Evolutionary conservation across 2,329 filamentous ascomycete genomes (phyloP).

Genomic region (Fusarium denticulatum): DNA sequence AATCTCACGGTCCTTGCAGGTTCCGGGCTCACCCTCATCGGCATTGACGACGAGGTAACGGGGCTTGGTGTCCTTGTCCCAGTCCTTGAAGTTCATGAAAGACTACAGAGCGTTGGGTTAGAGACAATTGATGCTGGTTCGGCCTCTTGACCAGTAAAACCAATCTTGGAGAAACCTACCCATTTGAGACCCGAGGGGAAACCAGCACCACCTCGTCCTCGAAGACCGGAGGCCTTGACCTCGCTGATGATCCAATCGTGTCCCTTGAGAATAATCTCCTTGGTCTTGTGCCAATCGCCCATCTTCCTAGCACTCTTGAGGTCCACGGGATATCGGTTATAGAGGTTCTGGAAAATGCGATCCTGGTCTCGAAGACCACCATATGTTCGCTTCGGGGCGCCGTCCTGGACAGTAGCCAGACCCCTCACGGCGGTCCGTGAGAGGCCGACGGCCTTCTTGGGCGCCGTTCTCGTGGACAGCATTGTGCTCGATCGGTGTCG

Average conservation of each 20-base stretch:
- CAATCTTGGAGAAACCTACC: conserved; percentile 65
- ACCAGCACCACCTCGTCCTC: conserved; percentile 95
- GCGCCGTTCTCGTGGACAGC: conserved; percentile 57
- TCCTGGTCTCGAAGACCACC: conserved; percentile 95
- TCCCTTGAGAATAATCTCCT: conserved; percentile 96
- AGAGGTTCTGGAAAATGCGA: conserved; percentile 98
- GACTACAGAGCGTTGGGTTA: conserved; percentile 66
- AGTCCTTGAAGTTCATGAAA: conserved; percentile 99
- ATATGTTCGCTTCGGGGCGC: conserved; percentile 75
- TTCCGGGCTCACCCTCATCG: conserved; percentile 98
- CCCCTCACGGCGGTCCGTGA: conserved; percentile 66
- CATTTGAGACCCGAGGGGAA: conserved; percentile 99
- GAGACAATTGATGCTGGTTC: conserved; percentile 36
- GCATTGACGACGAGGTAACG: conserved; percentile 98
- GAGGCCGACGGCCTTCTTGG: conserved; percentile 51
- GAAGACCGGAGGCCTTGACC: conserved; percentile 94
- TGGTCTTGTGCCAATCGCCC: conserved; percentile 99
- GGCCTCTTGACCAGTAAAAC: conserved; percentile 17
- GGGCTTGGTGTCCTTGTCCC: conserved; percentile 97
- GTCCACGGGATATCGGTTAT: conserved; percentile 90
- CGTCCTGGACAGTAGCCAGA: conserved; percentile 85
- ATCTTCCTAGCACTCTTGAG: conserved; percentile 96
- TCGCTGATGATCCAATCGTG: conserved; percentile 99
- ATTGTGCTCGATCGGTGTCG: conserved; percentile 52
- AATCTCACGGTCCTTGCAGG: conserved; percentile 99